phyloP scores from a whole-genome alignment of 495 filamentous ascomycete genomes.

The Neurospora cerealis region DNA sequence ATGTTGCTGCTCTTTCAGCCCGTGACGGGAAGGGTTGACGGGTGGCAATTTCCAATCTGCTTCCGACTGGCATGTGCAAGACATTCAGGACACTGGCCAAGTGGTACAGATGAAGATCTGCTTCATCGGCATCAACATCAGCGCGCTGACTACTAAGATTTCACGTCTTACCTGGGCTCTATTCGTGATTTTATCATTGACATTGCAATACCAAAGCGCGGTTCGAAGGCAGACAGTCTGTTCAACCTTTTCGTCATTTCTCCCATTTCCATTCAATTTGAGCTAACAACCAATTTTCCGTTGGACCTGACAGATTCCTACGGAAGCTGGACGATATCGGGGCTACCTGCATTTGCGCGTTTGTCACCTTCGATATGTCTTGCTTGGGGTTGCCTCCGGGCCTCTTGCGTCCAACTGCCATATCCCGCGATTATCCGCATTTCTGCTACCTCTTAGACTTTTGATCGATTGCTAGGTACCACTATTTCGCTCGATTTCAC shows the following conservation, averaged over 20 bases:
- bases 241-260: background rate
- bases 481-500: background rate
- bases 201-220: too few species aligned
- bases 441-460: background rate
- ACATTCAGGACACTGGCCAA: background rate
- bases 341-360: background rate
- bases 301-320: background rate
- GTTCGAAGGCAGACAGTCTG: too few species aligned
- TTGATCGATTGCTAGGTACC: background rate
- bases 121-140: background rate
- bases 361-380: background rate
- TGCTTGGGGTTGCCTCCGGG: background rate
- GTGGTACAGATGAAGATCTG: background rate
- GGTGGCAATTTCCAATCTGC: background rate
- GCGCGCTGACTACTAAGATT: background rate
- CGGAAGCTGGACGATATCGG: background rate
- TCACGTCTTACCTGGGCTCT: too few species aligned
- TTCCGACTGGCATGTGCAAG: background rate
- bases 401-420: background rate
- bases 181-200: too few species aligned
- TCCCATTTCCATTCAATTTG: background rate
- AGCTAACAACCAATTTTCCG: background rate
- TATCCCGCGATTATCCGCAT: background rate
- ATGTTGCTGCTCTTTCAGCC: too few species aligned
- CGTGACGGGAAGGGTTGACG: background rate